Evolutionary conservation across 1,139 yeast species (phyloP), one percentile per base, ranked within the genome.

Genomic region (Pichia sp.): DNA sequence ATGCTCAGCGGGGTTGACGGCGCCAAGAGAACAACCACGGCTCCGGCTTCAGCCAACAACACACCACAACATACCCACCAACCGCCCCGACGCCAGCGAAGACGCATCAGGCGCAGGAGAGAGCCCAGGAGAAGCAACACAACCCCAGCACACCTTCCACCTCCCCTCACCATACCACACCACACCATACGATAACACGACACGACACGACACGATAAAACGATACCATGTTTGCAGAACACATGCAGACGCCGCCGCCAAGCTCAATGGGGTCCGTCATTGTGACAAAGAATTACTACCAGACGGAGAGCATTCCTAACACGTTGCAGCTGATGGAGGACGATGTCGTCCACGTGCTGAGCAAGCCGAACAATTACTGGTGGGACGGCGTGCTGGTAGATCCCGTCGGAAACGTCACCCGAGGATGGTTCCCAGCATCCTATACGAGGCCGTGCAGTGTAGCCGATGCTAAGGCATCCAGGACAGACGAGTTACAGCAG

Each of bases 381-480:
- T 84, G 90, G 88, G 93, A 85, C 64, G 91, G 91, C 3, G 75
- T 83, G 10, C 63, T 74, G 1, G 62, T 78, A 12, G 71, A 67
- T 47, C 66, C 69, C 6, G 65, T 61, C 26, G 79, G 79, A 44
- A 78, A 72, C 16, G 67, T 76, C 10, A 66, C 70, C 16, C 71
- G 91, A 61, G 93, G 93, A 56, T 85, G 93, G 93, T 83, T 85
- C 66, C 90, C 91, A n/a, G 75, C 74, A 50, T 76, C 76, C 49
- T 79, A 76, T 65, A 80, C 80, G 18, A 72, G 79, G 45, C 69
- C 51, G 1, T 45, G 13, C 37, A 22, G 39, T 31, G 18, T 4
- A 30, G 23, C 9, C n/a, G 4, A 19, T 12, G 12, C n/a, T 34
- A 44, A 19, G 23, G 26, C 7, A 18, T 39, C 23, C 41, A n/a